Evolutionary conservation across 257 asterid genomes (phyloP).

Genomic region (Jasminum sambac): DNA sequence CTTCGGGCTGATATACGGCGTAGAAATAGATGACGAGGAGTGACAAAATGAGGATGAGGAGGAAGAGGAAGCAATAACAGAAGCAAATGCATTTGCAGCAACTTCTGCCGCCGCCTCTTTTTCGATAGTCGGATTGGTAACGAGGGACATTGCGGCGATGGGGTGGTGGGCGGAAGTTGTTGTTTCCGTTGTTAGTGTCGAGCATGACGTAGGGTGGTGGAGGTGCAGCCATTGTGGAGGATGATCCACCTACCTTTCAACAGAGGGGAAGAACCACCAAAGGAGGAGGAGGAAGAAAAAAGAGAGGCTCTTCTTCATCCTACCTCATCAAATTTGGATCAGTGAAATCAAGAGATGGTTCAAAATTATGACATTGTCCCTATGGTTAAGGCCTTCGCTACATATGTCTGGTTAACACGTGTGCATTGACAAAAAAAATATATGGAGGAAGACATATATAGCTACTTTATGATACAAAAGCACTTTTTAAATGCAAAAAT

Average conservation of each 20-base stretch:
- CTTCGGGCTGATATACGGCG: constrained; percentile 32
- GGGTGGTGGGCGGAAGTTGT: constrained; percentile 24
- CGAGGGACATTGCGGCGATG: constrained; percentile 39
- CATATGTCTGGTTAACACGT: background rate
- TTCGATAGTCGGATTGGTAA: constrained; percentile 27
- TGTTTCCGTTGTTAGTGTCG: constrained; percentile 7
- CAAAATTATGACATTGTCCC: background rate
- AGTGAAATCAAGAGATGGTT: background rate
- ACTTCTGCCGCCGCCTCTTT: background rate
- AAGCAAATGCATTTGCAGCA: constrained; percentile 48
- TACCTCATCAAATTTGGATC: background rate
- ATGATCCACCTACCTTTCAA: background rate
- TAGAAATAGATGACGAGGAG: constrained; percentile 22
- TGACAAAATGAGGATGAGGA: constrained; percentile 28
- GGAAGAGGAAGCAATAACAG: constrained; percentile 41
- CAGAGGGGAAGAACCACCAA: background rate
- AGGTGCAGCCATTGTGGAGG: constrained; percentile 30
- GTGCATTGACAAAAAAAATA: too few species aligned
- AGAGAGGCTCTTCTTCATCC: background rate
- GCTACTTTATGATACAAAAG: too few species aligned
- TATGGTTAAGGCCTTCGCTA: background rate
- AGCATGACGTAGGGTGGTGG: constrained; percentile 44
- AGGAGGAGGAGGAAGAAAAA: background rate
- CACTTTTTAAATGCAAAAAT: too few species aligned
- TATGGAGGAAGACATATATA: too few species aligned